Base-by-base conservation (phyloP, 2,329 filamentous ascomycete species). In the Lojkania enalia region DNA sequence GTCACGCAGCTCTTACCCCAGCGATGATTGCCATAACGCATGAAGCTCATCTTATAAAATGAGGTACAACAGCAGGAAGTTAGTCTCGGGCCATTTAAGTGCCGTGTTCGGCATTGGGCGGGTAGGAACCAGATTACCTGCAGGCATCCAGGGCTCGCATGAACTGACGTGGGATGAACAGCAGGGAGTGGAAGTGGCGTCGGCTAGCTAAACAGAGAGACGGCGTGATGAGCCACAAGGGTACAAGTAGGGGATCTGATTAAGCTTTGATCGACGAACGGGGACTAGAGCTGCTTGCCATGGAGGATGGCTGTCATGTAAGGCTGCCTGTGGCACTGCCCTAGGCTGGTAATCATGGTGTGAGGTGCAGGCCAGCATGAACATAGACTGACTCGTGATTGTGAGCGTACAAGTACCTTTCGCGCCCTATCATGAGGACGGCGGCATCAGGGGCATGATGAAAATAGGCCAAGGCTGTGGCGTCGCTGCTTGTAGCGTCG, bases 241-340 rank as follows among this genome's bases (percentile, higher is more conserved):
- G 27, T 23, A 11, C 4, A 16, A 20, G 20, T n/a, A 30, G 39
- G 44, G 4, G 14, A 39, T 47, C n/a, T 30, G 35, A 39, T 35
- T 43, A 48, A 43, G 44, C 44, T 47, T 46, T 47, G 44, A 43
- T 48, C 44, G 40, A 31, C 39, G 44, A 48, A 40, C 44, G 27
- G 39, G 23, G 30, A 35, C 35, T 35, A 35, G 36, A 39, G 35
- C 23, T 35, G 27, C 4, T 37, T 45, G 37, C 33, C 30, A 37
- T 37, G 35, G 33, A 47, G 44, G 44, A 39, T 42, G 9, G 43
- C 20, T 18, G 15, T 20, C 42, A 30, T 36, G 37, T 35, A 40
- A 20, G 42, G 42, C 36, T 40, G 19, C 5, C 18, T 18, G 43
- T 46, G 43, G 36, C 43, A 37, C 23, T 32, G 32, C 20, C 35